Base-by-base conservation (phyloP, 306 rosid species). In the Fragaria ananassa region DNA sequence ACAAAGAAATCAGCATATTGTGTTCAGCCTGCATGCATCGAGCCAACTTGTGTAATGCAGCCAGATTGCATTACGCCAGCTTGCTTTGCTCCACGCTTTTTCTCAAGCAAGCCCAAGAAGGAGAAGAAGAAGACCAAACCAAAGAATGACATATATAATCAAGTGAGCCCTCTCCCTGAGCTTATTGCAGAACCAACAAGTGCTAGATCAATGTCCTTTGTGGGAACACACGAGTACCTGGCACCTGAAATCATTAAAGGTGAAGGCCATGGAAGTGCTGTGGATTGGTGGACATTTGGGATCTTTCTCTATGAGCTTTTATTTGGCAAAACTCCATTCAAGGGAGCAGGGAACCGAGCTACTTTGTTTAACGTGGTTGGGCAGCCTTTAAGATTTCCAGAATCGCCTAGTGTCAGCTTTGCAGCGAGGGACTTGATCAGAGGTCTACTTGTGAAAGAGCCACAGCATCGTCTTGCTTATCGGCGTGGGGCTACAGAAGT, bases 241-340 rank as follows among this genome's bases (percentile, higher is more conserved):
- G 98, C 97, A 1, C 98, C 98, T 0, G 98, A 95, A 71, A 95
- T 95, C 61, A 88, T 95, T 69, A 95, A 89, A 78, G 98, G 98
- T 10, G 95, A 95, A 88, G 98, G 98, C 39, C 98, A 95, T 65
- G 98, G 98, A 12, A 95, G 98, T 82, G 98, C 98, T 10, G 98
- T 95, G 25, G 98, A 95, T 75, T 95, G 98, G 98, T 95, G 98
- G 97, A 95, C 97, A 18, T 94, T 90, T 73, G 98, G 98, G 74
- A 86, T 95, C 85, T 95, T 95, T 85, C 86, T 95, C 49, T 95
- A 95, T 21, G 98, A 95, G 86, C 96, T 95, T 75, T 79, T 95
- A 82, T 95, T 92, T 6, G 98, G 98, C 39, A 87, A 88, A 87
- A 95, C 98, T 7, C 98, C 98, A 10, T 95, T 95, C 84, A 95